Base-by-base conservation (phyloP, 2,329 filamentous ascomycete genomes). In the Davidsoniella australis region DNA sequence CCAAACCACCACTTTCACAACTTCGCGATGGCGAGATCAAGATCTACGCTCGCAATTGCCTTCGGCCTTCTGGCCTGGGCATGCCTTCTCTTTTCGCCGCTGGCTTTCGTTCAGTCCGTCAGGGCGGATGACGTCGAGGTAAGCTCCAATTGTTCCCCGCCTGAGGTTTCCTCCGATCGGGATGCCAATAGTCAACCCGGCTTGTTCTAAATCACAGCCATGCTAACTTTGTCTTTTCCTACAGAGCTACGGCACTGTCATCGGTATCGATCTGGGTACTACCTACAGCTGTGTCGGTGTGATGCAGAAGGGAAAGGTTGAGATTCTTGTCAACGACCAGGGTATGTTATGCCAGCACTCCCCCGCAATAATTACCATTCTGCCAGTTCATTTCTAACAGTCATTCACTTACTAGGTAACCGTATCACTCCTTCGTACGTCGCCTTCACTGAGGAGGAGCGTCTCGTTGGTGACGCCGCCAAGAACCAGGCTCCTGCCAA, bases 261-360 rank as follows among this genome's bases (percentile, higher is more conserved):
- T 94, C 61, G 87, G 87, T 78, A 94, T 94, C 69, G 72, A 94
- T 80, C 68, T 94, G 63, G 87, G 87, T 69, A 94, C 87, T 47
- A 94, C 87, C 57, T 80, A 80, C 70, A 82, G 77, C 61, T 94
- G 87, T 69, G 86, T 94, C 60, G 87, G 85, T 82, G 85, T 94
- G 65, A 94, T 94, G 86, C 82, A 88, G 65, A 84, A 86, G 65
- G 87, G 87, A 66, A 91, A 89, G 69, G 86, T 94, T 59, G 86
- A 94, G 63, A 94, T 94, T 70, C 75, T 94, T 59, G 85, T 85
- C 69, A 94, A 94, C 73, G 86, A 94, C 69, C 87, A 94, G 74
- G 63, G 63, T 63, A 49, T 42, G 50, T 37, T 18, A 16, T 37
- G 40, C 29, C 23, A 5, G 9, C 8, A 49, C 41, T 29, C 18